A percentile compares a stretch with the other conserved stretches of the same genome.
phyloP scores from a whole-genome alignment of 148 eudicot genomes.

The Amaranthus hypochondriacus region DNA sequence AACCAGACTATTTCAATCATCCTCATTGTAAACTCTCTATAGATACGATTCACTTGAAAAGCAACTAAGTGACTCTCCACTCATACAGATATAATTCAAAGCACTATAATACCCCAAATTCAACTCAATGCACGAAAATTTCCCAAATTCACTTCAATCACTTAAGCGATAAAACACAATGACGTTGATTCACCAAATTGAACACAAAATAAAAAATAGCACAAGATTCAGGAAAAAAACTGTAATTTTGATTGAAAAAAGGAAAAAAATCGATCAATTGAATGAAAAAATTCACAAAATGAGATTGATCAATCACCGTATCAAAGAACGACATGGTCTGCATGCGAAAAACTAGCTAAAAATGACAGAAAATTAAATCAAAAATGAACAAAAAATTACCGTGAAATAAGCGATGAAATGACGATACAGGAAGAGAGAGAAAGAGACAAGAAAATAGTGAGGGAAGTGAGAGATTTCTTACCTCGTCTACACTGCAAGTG shows the following conservation, averaged over 20 bases:
- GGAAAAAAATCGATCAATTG: background rate
- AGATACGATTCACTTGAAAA: background rate
- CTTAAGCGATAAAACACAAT: background rate
- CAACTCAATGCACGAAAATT: background rate
- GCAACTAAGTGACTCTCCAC: background rate
- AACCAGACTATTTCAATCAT: background rate
- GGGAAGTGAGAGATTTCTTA: background rate
- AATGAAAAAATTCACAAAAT: background rate
- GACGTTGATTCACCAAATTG: background rate
- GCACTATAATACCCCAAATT: background rate
- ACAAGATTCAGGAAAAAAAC: background rate
- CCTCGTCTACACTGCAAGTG: slow-evolving; percentile 4
- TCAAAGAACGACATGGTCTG: background rate
- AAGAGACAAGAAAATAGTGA: background rate
- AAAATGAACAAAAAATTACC: slow-evolving; percentile 11
- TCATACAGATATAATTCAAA: background rate
- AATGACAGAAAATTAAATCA: slow-evolving; percentile 1
- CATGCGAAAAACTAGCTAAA: background rate
- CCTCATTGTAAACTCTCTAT: background rate
- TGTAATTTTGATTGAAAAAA: background rate
- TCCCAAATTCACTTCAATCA: background rate
- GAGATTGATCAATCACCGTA: background rate
- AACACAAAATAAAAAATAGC: background rate
- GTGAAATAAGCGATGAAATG: background rate
- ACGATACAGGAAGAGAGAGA: slow-evolving; percentile 10